phyloP scores from a whole-genome alignment of 352 stramenopile species.

The Globisporangium emineosum region DNA sequence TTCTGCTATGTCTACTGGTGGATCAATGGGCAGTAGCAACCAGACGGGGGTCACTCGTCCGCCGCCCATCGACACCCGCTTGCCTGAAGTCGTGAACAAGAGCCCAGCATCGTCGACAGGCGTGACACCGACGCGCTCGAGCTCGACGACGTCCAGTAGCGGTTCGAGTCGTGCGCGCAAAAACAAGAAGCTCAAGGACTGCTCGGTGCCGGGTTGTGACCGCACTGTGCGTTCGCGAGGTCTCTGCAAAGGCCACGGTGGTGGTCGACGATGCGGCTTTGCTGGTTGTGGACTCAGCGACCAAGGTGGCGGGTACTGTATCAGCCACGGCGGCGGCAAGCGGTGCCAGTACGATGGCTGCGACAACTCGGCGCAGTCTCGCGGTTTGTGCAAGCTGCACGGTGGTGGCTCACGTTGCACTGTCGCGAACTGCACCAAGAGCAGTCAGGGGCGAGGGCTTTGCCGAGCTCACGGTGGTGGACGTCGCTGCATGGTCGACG shows the following conservation, averaged over 20 bases:
- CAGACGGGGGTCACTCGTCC: slow-evolving; percentile 20
- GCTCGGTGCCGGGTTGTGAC: slow-evolving; percentile 68
- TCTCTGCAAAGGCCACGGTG: slow-evolving; percentile 78
- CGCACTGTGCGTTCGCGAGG: slow-evolving; percentile 75
- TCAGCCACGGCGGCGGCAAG: slow-evolving; percentile 81
- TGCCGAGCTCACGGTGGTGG: slow-evolving; percentile 84
- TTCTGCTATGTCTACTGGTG: background rate
- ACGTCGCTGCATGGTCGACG: slow-evolving; percentile 75
- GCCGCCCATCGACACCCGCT: slow-evolving; percentile 50
- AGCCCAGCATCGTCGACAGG: slow-evolving; percentile 13
- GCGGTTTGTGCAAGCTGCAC: slow-evolving; percentile 78
- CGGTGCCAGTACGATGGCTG: slow-evolving; percentile 72
- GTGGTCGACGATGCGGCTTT: slow-evolving; percentile 68
- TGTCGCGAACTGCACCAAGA: slow-evolving; percentile 81
- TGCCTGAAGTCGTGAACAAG: slow-evolving; percentile 15
- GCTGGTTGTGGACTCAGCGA: slow-evolving; percentile 69
- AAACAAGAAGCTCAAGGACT: slow-evolving; percentile 84
- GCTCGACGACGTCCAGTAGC: slow-evolving; percentile 28
- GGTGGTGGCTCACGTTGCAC: slow-evolving; percentile 77
- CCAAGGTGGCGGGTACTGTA: slow-evolving; percentile 77
- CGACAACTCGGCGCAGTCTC: slow-evolving; percentile 82
- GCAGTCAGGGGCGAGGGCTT: slow-evolving; percentile 77
- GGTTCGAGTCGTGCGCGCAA: slow-evolving; percentile 42
- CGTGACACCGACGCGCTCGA: slow-evolving; percentile 39
- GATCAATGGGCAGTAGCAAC: background rate